A percentile compares a stretch with the other conserved stretches of the same genome.
These are phyloP conservation scores for Pulveroboletus ravenelii DNA, from an alignment of 768 basidiomycete species.

Conservation along the genomic window DNA sequence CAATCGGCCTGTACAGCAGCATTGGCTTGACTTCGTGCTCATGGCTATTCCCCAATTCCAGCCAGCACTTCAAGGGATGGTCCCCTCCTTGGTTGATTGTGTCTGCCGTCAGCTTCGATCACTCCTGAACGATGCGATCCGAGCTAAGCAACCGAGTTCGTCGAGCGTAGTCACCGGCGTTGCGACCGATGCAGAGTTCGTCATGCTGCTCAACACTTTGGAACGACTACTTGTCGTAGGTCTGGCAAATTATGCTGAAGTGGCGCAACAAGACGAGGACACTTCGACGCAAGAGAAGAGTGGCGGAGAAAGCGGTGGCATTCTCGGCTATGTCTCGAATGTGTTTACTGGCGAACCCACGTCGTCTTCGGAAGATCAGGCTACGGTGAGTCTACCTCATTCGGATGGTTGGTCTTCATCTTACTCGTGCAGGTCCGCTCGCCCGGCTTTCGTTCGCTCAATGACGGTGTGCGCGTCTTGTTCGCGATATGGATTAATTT, in stretches of 20 bases:
- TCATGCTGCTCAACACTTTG: constrained; percentile 78
- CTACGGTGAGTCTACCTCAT: constrained; percentile 43
- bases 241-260: constrained; percentile 53
- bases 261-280: constrained; percentile 54
- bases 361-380: constrained; percentile 47
- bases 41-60: constrained; percentile 88
- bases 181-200: constrained; percentile 75
- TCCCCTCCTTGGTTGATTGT: constrained; percentile 75
- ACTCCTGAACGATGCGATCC: constrained; percentile 52
- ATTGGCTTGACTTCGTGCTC: constrained; percentile 95
- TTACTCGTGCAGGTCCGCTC: constrained; percentile 47
- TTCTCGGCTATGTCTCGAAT: constrained; percentile 87
- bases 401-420: neutral
- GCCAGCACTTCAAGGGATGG: constrained; percentile 56
- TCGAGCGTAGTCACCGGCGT: constrained; percentile 41
- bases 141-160: constrained; percentile 37
- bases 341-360: constrained; percentile 79
- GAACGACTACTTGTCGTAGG: constrained; percentile 79
- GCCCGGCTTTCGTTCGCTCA: constrained; percentile 71
- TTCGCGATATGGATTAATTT: constrained; percentile 70
- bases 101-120: constrained; percentile 64
- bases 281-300: constrained; percentile 46
- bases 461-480: constrained; percentile 76
- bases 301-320: constrained; percentile 52
- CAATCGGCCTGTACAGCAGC: constrained; percentile 82